Evolutionary conservation across 306 rosid species (phyloP).

Genomic region (Quercus rubra): DNA sequence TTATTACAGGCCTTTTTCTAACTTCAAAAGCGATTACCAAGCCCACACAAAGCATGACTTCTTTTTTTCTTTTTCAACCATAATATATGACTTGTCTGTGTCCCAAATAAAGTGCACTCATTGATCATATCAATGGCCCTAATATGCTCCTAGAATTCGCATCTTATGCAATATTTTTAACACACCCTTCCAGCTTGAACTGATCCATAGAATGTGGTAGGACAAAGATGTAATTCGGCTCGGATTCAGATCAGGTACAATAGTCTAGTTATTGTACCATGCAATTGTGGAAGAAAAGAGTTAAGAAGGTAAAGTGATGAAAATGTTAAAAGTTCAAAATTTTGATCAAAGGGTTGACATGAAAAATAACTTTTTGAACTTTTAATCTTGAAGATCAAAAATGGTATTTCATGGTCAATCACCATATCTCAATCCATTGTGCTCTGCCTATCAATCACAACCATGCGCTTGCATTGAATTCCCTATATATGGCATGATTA

Average conservation of each 20-base stretch:
- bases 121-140: neutral
- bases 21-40: neutral
- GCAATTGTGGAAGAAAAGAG: too few relatives aligned
- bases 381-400: too few relatives aligned
- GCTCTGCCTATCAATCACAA: neutral
- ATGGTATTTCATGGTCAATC: too few relatives aligned
- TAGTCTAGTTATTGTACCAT: too few relatives aligned
- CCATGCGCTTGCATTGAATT: neutral
- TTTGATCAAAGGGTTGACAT: too few relatives aligned
- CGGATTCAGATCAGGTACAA: too few relatives aligned
- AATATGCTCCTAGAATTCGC: neutral
- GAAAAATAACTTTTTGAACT: too few relatives aligned
- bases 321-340: too few relatives aligned
- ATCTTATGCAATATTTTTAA: neutral
- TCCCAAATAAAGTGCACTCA: neutral
- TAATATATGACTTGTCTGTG: neutral
- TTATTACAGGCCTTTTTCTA: neutral
- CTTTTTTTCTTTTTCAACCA: neutral
- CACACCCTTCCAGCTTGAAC: neutral
- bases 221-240: neutral
- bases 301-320: too few relatives aligned
- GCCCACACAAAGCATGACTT: neutral
- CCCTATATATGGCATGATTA: neutral
- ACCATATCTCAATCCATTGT: too few relatives aligned
- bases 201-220: neutral